Percentiles rank a stretch among this genome's conserved stretches.
These are phyloP conservation scores for Cicer judaicum DNA, from an alignment of 306 rosid species.

Conservation along the genomic window DNA sequence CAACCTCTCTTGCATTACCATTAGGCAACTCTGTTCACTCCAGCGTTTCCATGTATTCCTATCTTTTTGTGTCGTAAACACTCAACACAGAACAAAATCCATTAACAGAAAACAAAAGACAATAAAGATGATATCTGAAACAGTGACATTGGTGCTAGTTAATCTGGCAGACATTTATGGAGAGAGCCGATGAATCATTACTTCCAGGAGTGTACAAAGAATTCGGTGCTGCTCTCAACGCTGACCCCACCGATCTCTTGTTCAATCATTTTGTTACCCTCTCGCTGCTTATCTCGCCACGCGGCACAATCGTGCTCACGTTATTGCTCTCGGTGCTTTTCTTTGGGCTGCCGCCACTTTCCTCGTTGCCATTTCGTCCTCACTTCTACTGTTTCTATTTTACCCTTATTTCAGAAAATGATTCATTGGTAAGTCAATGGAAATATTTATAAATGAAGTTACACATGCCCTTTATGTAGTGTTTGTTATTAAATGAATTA, in stretches of 20 bases:
- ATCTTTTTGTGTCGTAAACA: background rate
- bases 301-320: conserved; percentile 78
- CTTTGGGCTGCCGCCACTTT: conserved; percentile 94
- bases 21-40: background rate
- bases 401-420: background rate
- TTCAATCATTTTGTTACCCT: conserved; percentile 76
- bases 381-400: background rate
- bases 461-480: too few species aligned
- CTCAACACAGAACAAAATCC: background rate
- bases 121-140: conserved; percentile 60
- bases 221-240: conserved; percentile 69
- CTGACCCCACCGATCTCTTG: conserved; percentile 78
- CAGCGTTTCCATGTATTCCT: background rate
- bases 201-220: conserved; percentile 84
- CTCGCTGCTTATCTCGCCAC: conserved; percentile 73
- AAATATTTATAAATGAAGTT: background rate
- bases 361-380: conserved; percentile 85
- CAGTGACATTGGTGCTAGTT: conserved; percentile 64
- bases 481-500: too few species aligned
- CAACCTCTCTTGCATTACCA: background rate
- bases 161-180: conserved; percentile 74
- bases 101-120: background rate
- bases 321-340: conserved; percentile 77
- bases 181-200: conserved; percentile 77
- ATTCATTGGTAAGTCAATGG: background rate